Evolutionary conservation across 495 filamentous ascomycete genomes (phyloP).

Genomic region (Rhypophila decipiens): DNA sequence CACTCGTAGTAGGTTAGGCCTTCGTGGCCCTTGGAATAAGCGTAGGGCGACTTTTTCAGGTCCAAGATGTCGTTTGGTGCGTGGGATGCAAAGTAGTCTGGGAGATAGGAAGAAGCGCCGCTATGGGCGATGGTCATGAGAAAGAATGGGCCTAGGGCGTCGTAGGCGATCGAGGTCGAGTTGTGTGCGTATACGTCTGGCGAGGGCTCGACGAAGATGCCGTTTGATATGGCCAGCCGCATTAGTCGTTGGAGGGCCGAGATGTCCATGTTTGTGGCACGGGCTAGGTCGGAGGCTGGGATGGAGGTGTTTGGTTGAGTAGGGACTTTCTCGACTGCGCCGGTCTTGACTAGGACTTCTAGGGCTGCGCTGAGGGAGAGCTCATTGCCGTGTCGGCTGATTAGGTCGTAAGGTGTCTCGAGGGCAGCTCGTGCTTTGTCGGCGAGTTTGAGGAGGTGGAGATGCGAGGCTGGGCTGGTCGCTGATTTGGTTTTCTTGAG

Average conservation of each 20-base stretch:
- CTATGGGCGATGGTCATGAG: slow-evolving; percentile 17
- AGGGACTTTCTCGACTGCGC: slow-evolving; percentile 19
- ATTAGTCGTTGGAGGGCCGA: slow-evolving; percentile 20
- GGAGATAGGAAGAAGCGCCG: slow-evolving; percentile 9
- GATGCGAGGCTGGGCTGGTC: slow-evolving; percentile 11
- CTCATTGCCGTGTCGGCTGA: slow-evolving; percentile 13
- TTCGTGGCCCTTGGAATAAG: slow-evolving; percentile 20
- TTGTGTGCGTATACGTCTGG: slow-evolving; percentile 23
- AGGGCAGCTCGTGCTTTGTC: slow-evolving; percentile 12
- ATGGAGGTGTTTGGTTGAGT: slow-evolving; percentile 18
- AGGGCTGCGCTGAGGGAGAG: slow-evolving; percentile 12
- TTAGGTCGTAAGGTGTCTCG: slow-evolving; percentile 19
- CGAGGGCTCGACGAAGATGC: slow-evolving; percentile 18
- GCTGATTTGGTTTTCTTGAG: slow-evolving; percentile 13
- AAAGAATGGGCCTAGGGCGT: slow-evolving; percentile 12
- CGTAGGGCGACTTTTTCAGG: slow-evolving; percentile 23
- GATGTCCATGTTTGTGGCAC: slow-evolving; percentile 15
- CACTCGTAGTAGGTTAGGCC: slow-evolving; percentile 27
- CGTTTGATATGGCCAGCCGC: slow-evolving; percentile 17
- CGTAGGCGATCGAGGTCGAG: slow-evolving; percentile 7
- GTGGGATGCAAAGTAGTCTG: slow-evolving; percentile 26
- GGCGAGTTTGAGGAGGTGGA: slow-evolving; percentile 14
- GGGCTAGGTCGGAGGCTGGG: slow-evolving; percentile 17
- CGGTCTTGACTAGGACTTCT: slow-evolving; percentile 15
- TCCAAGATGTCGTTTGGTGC: slow-evolving; percentile 21